phyloP scores from a whole-genome alignment of 2,329 filamentous ascomycete species.

The Neurospora sp. region DNA sequence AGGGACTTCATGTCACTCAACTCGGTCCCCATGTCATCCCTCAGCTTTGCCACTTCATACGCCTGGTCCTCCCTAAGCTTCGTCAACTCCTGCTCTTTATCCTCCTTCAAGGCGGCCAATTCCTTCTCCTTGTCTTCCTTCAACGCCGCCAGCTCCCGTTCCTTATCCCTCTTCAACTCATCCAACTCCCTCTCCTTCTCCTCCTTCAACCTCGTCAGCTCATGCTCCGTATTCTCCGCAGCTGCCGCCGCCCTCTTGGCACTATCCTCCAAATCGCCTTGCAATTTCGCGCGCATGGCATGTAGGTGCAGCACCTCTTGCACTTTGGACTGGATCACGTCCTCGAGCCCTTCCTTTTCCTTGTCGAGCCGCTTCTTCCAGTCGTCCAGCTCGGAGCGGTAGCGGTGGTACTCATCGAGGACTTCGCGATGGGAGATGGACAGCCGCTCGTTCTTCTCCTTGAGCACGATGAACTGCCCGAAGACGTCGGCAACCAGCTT shows the following conservation, averaged over 20 bases:
- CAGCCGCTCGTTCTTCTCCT: conserved; percentile 22
- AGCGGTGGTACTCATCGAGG: conserved; percentile 25
- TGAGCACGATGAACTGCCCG: conserved; percentile 23
- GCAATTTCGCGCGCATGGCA: conserved; percentile 12
- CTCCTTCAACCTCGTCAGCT: conserved; percentile 10
- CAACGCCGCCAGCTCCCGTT: neutral
- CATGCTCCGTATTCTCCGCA: neutral
- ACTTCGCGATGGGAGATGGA: conserved; percentile 21
- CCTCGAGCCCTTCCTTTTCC: conserved; percentile 20
- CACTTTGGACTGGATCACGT: conserved; percentile 16
- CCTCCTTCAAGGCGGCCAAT: conserved; percentile 1
- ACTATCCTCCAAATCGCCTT: conserved; percentile 16
- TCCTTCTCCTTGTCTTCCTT: conserved; percentile 7
- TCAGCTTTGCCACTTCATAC: neutral
- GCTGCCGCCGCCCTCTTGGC: neutral
- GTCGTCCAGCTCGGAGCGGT: conserved; percentile 23
- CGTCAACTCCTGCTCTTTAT: conserved; percentile 2
- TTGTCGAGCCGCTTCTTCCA: conserved; percentile 16
- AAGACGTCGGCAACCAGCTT: conserved; percentile 25
- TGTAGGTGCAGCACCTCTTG: conserved; percentile 18
- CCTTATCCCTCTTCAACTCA: conserved; percentile 3
- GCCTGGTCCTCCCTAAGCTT: neutral
- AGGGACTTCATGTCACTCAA: conserved; percentile 7
- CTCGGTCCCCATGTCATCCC: conserved; percentile 1
- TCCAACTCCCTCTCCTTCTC: conserved; percentile 9